phyloP scores from a whole-genome alignment of 2,329 filamentous ascomycete genomes.

The Aspergillus sclerotialis region DNA sequence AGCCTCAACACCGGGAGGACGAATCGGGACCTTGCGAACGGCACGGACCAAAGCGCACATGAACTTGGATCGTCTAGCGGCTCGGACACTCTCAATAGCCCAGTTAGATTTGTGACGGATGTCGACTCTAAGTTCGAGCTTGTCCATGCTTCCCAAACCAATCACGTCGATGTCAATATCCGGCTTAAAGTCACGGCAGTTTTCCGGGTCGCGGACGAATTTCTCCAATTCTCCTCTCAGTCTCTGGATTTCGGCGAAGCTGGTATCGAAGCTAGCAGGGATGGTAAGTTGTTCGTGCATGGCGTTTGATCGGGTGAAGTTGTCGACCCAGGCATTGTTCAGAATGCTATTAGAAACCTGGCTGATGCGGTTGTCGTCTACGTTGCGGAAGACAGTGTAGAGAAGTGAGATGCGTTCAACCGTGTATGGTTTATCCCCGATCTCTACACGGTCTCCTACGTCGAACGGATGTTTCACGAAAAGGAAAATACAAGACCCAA shows the following conservation, averaged over 20 bases:
- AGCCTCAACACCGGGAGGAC: constrained; percentile 67
- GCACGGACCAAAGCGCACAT: constrained; percentile 88
- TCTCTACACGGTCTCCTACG: constrained; percentile 88
- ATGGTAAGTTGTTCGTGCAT: constrained; percentile 83
- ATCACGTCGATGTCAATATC: constrained; percentile 73
- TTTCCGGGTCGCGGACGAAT: constrained; percentile 78
- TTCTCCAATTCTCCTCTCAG: constrained; percentile 75
- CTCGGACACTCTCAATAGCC: constrained; percentile 78
- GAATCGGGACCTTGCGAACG: constrained; percentile 79
- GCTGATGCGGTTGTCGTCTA: constrained; percentile 70
- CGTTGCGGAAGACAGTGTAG: constrained; percentile 83
- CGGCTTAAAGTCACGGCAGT: constrained; percentile 82
- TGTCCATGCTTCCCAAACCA: constrained; percentile 78
- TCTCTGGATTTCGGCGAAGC: constrained; percentile 81
- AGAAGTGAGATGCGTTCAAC: constrained; percentile 93
- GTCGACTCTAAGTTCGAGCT: constrained; percentile 72
- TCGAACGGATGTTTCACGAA: constrained; percentile 99
- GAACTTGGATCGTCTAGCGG: constrained; percentile 82
- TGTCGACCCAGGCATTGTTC: constrained; percentile 92
- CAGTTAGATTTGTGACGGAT: constrained; percentile 92
- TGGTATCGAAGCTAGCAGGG: constrained; percentile 77
- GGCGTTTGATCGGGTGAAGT: constrained; percentile 80
- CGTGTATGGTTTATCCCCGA: constrained; percentile 60
- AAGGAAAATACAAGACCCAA: constrained; percentile 97
- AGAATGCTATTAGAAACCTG: constrained; percentile 87